A percentile compares a stretch with the other conserved stretches of the same genome.
These are phyloP conservation scores for Acer campestre DNA, from an alignment of 345 rosid species.

Conservation along the genomic window DNA sequence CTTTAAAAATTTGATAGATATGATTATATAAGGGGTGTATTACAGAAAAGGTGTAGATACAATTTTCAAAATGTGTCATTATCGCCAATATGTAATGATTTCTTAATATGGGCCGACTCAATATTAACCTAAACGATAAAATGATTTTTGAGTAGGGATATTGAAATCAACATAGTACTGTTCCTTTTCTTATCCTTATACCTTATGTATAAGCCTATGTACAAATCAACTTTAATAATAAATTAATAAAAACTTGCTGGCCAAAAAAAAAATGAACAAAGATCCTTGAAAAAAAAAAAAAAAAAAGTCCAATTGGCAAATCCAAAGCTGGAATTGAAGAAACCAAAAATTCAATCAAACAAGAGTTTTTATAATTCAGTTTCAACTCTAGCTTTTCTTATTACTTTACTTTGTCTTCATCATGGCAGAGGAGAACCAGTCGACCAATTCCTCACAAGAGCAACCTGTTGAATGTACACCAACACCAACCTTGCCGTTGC, in stretches of 20 bases:
- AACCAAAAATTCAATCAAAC: not conserved
- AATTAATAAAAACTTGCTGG: constrained; percentile 3
- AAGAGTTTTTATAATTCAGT: not conserved
- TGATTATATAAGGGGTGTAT: too few species aligned
- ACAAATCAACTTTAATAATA: not conserved
- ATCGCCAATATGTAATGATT: too few species aligned
- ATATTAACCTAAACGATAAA: too few species aligned
- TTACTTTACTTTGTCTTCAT: not conserved
- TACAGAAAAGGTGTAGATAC: too few species aligned
- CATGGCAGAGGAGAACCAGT: constrained; percentile 26
- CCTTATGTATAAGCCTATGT: too few species aligned
- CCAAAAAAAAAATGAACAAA: not conserved
- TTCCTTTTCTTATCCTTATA: too few species aligned
- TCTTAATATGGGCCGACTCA: too few species aligned
- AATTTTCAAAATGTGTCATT: too few species aligned
- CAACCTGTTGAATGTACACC: constrained; percentile 18
- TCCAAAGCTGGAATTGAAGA: constrained; percentile 12
- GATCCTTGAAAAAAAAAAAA: not conserved
- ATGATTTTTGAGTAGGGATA: too few species aligned
- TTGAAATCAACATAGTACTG: too few species aligned
- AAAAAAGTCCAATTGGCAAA: not conserved
- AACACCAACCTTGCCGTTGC: constrained; percentile 25
- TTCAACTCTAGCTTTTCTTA: not conserved
- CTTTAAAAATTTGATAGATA: too few species aligned
- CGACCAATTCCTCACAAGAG: constrained; percentile 4